phyloP scores from a whole-genome alignment of 2,329 filamentous ascomycete genomes.

The Torrubiellomyces zombiae region DNA sequence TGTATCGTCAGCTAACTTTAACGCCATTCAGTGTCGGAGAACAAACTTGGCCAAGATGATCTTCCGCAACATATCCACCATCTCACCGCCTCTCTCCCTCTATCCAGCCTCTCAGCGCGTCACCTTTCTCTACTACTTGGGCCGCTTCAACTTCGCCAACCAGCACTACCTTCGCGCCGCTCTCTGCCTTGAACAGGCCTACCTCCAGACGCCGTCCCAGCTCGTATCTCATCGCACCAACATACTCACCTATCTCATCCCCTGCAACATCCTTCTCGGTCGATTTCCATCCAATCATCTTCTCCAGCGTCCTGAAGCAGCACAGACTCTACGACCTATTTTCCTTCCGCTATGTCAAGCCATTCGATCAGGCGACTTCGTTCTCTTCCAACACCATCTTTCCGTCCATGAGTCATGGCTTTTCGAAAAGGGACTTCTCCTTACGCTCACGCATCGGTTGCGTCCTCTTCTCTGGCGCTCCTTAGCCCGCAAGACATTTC shows the following conservation, averaged over 20 bases:
- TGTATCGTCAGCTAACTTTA: too few relatives aligned
- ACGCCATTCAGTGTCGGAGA: conserved; percentile 56
- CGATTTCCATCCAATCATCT: conserved; percentile 57
- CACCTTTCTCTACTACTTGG: conserved; percentile 88
- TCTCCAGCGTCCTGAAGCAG: conserved; percentile 47
- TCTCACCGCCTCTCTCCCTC: conserved; percentile 62
- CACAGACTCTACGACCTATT: conserved; percentile 39
- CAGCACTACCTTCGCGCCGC: conserved; percentile 67
- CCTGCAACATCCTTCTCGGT: conserved; percentile 69
- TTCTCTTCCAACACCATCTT: conserved; percentile 54
- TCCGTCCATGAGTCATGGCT: conserved; percentile 54
- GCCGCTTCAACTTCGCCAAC: conserved; percentile 75
- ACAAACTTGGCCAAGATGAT: conserved; percentile 73
- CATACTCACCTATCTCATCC: conserved; percentile 71
- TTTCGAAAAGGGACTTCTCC: conserved; percentile 54
- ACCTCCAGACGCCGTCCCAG: conserved; percentile 44
- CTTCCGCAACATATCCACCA: conserved; percentile 72
- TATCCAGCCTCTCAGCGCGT: conserved; percentile 80
- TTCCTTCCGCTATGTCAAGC: conserved; percentile 61
- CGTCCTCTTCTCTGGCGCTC: conserved; percentile 75
- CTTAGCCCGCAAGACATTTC: conserved; percentile 60
- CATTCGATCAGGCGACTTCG: conserved; percentile 58
- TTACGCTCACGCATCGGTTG: conserved; percentile 60
- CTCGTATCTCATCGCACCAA: conserved; percentile 60
- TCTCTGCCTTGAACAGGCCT: conserved; percentile 61